A percentile compares a stretch with the other conserved stretches of the same genome.
Evolutionary conservation across 805 yeast genomes (phyloP).

Genomic region (Candida lessepsii): DNA sequence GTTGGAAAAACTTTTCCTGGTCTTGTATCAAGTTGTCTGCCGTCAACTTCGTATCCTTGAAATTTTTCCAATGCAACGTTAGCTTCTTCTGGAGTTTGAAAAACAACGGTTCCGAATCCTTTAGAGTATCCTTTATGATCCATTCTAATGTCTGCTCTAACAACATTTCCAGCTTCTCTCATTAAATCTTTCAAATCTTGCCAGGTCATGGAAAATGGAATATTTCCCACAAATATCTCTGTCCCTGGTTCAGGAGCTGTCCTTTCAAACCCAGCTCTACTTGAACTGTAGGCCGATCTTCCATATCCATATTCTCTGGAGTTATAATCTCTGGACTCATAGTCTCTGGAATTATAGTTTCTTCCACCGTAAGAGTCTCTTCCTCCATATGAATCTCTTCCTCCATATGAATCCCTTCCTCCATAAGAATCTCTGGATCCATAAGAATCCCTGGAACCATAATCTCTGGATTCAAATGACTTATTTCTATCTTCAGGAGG

Average conservation of each 20-base stretch:
- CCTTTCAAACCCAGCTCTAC: neutral
- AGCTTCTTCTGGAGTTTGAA: constrained; percentile 65
- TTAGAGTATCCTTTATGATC: constrained; percentile 72
- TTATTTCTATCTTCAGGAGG: constrained; percentile 50
- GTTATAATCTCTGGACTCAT: constrained; percentile 1
- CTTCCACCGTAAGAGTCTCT: constrained; percentile 9
- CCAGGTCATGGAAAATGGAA: constrained; percentile 83
- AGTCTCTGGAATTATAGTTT: constrained; percentile 13
- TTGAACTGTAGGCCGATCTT: constrained; percentile 4
- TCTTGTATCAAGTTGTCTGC: constrained; percentile 77
- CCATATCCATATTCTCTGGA: constrained; percentile 20
- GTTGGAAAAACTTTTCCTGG: constrained; percentile 47
- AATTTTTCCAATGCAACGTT: constrained; percentile 64
- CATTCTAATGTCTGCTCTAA: constrained; percentile 73
- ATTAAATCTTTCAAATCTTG: constrained; percentile 83
- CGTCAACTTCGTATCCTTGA: constrained; percentile 69
- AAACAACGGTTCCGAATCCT: constrained; percentile 84
- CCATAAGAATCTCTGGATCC: constrained; percentile 15
- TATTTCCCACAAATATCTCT: constrained; percentile 75
- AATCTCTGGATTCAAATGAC: constrained; percentile 18
- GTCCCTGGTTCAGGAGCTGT: constrained; percentile 31
- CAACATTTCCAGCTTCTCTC: constrained; percentile 72
- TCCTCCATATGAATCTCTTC: constrained; percentile 16
- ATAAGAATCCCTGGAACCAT: constrained; percentile 17
- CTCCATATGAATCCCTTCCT: neutral